Percentiles rank a stretch among this genome's conserved stretches.
These are phyloP conservation scores for Arthrobotrys sphaeroides DNA, from an alignment of 2,329 filamentous ascomycete genomes.

Conservation along the genomic window DNA sequence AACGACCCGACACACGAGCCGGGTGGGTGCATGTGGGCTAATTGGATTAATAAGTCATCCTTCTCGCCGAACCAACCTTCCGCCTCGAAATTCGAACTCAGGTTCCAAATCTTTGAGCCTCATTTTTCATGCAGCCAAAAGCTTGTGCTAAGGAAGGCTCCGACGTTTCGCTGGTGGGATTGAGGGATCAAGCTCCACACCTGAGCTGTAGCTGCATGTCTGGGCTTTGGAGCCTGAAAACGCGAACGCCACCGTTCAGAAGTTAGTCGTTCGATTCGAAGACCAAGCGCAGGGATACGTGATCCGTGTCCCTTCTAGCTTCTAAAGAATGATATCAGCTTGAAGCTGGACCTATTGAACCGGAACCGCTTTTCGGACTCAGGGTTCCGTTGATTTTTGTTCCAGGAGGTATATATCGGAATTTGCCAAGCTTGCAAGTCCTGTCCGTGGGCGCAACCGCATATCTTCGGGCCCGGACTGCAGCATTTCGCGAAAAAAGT, in stretches of 20 bases:
- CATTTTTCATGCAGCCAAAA: conserved; percentile 22
- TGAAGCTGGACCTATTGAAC: no score
- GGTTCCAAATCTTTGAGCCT: conserved; percentile 18
- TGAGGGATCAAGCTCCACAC: conserved; percentile 31
- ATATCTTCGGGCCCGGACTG: neutral
- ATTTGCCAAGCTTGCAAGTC: neutral
- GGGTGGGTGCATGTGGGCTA: neutral
- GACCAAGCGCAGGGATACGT: neutral
- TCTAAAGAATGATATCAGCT: neutral
- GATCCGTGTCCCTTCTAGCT: neutral
- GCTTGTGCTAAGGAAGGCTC: conserved; percentile 20
- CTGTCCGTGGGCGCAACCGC: neutral
- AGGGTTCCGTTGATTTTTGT: no score
- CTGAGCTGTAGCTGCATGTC: neutral
- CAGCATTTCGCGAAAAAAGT: neutral
- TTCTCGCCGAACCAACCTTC: neutral
- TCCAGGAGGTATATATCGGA: no score
- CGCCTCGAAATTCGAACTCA: neutral
- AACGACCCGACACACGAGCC: neutral
- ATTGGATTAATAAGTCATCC: neutral
- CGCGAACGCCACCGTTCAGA: conserved; percentile 22
- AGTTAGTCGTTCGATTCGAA: no score
- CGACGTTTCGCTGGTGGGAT: neutral
- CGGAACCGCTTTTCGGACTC: no score
- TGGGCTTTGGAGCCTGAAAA: conserved; percentile 30